phyloP scores from a whole-genome alignment of 2,329 filamentous ascomycete genomes.

The Hypocreales sp. region DNA sequence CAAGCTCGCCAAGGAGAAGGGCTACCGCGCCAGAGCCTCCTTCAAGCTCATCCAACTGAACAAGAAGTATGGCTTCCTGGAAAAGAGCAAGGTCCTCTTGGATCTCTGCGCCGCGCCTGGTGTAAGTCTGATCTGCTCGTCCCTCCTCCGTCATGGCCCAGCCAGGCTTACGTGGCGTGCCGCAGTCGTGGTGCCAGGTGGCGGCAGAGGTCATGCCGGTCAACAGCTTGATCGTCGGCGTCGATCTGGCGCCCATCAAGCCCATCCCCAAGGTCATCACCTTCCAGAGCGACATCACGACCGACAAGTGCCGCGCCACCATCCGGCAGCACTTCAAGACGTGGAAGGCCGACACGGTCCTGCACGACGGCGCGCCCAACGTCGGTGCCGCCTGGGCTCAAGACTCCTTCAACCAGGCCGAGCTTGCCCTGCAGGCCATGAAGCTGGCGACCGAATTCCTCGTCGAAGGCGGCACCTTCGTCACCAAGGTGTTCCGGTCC shows the following conservation, averaged over 20 bases:
- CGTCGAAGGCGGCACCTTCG: slow-evolving; percentile 76
- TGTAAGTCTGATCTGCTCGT: slow-evolving; percentile 33
- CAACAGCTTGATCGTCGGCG: slow-evolving; percentile 80
- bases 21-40: slow-evolving; percentile 85
- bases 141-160: too few species aligned
- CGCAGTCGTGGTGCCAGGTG: slow-evolving; percentile 85
- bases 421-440: slow-evolving; percentile 77
- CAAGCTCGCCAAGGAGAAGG: slow-evolving; percentile 95
- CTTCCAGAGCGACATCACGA: slow-evolving; percentile 96
- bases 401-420: slow-evolving; percentile 95
- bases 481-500: slow-evolving; percentile 93
- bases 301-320: slow-evolving; percentile 84
- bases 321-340: slow-evolving; percentile 84
- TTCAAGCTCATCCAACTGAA: slow-evolving; percentile 98
- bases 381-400: slow-evolving; percentile 97
- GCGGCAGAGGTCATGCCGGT: slow-evolving; percentile 89
- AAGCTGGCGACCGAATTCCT: slow-evolving; percentile 92
- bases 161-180: background rate
- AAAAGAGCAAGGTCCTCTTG: slow-evolving; percentile 89
- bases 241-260: slow-evolving; percentile 91
- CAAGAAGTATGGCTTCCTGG: slow-evolving; percentile 97
- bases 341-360: slow-evolving; percentile 88
- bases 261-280: slow-evolving; percentile 85
- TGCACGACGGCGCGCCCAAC: slow-evolving; percentile 95
- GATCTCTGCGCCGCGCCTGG: slow-evolving; percentile 97